Evolutionary conservation across 805 yeast species (phyloP).

Genomic region (Scheffersomyces amazonensis): DNA sequence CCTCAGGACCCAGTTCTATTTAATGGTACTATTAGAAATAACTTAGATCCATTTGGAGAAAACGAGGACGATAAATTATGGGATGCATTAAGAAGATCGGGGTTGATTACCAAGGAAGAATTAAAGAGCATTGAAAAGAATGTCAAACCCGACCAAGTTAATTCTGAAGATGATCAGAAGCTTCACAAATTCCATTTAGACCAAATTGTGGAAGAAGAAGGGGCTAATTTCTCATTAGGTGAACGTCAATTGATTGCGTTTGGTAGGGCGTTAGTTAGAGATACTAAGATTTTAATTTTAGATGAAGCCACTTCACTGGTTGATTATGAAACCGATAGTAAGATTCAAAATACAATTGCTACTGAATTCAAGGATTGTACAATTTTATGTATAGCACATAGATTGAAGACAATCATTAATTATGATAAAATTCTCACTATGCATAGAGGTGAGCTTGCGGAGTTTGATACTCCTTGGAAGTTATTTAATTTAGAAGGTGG

Average conservation of each 20-base stretch:
- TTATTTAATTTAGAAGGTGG: conserved; percentile 24
- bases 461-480: conserved; percentile 32
- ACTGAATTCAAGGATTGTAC: conserved; percentile 31
- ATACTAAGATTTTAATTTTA: conserved; percentile 32
- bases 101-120: conserved; percentile 37
- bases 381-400: conserved; percentile 37
- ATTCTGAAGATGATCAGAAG: conserved; percentile 6
- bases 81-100: conserved; percentile 53
- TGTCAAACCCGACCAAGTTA: not conserved
- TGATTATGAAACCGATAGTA: conserved; percentile 36
- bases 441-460: conserved; percentile 31
- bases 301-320: conserved; percentile 41
- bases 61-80: conserved; percentile 47
- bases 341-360: conserved; percentile 31
- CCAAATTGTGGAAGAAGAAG: conserved; percentile 34
- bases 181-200: conserved; percentile 37
- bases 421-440: conserved; percentile 34
- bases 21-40: conserved; percentile 51
- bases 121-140: conserved; percentile 15
- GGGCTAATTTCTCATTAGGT: conserved; percentile 36
- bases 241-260: conserved; percentile 37
- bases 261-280: conserved; percentile 36
- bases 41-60: conserved; percentile 58
- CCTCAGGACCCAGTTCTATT: conserved; percentile 69
- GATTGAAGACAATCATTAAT: conserved; percentile 34